Percentiles rank a stretch among this genome's conserved stretches.
Evolutionary conservation across 441 rosid genomes (phyloP).

Genomic region (Populus hybrid): DNA sequence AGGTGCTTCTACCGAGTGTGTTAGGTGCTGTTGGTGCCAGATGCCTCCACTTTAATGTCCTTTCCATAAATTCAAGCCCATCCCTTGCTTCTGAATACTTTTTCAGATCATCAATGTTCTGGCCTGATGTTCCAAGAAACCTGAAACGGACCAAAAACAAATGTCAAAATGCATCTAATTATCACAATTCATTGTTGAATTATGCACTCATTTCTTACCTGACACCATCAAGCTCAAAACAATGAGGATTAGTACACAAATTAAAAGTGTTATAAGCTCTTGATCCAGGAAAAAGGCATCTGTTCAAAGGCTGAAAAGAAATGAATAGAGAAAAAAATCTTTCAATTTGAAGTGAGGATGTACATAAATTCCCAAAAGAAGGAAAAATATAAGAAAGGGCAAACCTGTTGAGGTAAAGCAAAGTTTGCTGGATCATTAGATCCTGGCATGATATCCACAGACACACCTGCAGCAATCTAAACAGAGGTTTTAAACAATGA

Average conservation of each 20-base stretch:
- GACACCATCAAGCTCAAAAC: conserved; percentile 81
- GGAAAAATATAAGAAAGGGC: background rate
- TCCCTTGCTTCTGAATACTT: conserved; percentile 83
- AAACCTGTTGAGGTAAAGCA: conserved; percentile 92
- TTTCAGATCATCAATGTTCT: conserved; percentile 83
- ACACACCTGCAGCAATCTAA: conserved; percentile 87
- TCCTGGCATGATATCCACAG: conserved; percentile 97
- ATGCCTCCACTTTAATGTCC: conserved; percentile 96
- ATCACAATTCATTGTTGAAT: background rate
- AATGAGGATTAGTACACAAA: conserved; percentile 94
- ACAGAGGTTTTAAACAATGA: conserved; percentile 21
- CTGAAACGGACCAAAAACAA: conserved; percentile 26
- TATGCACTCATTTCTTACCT: conserved; percentile 41
- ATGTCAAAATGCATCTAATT: conserved; percentile 11
- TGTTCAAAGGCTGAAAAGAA: conserved; percentile 70
- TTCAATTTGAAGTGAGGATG: background rate
- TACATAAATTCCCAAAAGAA: background rate
- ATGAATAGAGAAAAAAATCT: conserved; percentile 20
- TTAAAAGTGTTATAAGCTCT: conserved; percentile 80
- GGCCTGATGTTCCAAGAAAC: conserved; percentile 99
- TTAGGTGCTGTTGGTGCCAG: conserved; percentile 96
- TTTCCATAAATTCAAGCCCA: conserved; percentile 82
- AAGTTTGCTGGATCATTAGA: conserved; percentile 88
- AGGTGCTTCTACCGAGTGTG: conserved; percentile 63
- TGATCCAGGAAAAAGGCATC: conserved; percentile 93